Conservation (phyloP, 176 grass and related monocot species). For the Phyllostachys edulis region DNA sequence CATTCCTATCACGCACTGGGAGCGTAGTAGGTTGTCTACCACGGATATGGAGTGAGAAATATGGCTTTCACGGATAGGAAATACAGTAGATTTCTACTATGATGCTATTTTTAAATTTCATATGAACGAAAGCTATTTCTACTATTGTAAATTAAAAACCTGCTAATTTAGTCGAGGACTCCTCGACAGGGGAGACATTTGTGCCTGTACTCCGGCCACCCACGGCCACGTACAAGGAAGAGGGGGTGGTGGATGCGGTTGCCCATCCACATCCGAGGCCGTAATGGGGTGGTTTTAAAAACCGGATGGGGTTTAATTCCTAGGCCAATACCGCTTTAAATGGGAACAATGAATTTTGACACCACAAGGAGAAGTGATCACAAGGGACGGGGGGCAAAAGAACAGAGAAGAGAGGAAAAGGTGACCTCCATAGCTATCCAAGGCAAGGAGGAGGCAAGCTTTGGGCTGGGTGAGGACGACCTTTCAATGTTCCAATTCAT, state of each 20-base stretch:
- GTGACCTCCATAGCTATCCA: neutral
- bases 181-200: neutral
- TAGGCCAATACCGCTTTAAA: neutral
- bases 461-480: neutral
- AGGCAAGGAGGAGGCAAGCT: neutral
- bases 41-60: too few relatives aligned
- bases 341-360: neutral
- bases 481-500: conserved; percentile 30
- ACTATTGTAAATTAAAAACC: too few relatives aligned
- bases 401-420: neutral
- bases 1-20: too few relatives aligned
- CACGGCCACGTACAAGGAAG: neutral
- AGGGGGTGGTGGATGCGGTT: conserved; percentile 17
- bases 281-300: neutral
- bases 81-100: too few relatives aligned
- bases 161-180: too few relatives aligned
- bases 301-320: neutral
- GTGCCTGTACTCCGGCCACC: neutral
- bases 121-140: too few relatives aligned
- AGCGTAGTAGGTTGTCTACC: too few relatives aligned
- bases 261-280: conserved; percentile 22
- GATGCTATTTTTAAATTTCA: too few relatives aligned
- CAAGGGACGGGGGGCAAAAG: too few relatives aligned
- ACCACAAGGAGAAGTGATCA: neutral
- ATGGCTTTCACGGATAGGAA: too few relatives aligned